These are phyloP conservation scores for Iris pallida DNA, from an alignment of 116 monocot species.

Conservation along the genomic window DNA sequence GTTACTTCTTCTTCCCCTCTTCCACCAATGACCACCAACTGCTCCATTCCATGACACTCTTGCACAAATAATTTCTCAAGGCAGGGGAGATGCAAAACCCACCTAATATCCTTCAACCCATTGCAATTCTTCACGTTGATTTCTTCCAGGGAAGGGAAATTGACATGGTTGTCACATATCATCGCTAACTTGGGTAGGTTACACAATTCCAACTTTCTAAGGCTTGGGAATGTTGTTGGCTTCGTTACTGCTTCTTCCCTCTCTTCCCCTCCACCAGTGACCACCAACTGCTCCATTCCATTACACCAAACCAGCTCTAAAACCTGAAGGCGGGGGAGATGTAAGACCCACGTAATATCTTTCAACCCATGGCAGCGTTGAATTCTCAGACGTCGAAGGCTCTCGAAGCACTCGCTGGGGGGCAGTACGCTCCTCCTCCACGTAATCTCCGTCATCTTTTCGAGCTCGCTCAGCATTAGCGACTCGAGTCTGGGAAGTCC, in stretches of 20 bases:
- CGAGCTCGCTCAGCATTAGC: neutral
- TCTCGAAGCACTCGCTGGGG: constrained; percentile 1
- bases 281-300: constrained; percentile 1
- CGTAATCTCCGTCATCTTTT: constrained; percentile 6
- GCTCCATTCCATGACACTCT: constrained; percentile 7
- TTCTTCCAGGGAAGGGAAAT: no score
- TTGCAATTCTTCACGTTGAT: neutral
- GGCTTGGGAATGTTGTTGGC: no score
- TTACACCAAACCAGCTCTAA: constrained; percentile 8
- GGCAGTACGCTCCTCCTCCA: constrained; percentile 15
- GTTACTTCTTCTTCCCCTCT: no score
- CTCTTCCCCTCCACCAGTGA: neutral
- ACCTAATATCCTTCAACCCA: constrained; percentile 5
- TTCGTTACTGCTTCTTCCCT: no score
- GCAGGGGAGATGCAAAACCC: constrained; percentile 15
- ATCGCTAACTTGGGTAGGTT: no score
- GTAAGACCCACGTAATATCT: constrained; percentile 13
- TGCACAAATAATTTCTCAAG: constrained; percentile 9
- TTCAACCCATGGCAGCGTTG: neutral
- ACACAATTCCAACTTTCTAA: no score
- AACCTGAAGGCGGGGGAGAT: constrained; percentile 12
- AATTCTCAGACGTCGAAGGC: constrained; percentile 4
- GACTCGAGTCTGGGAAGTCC: neutral
- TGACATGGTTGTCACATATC: no score
- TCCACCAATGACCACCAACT: neutral